phyloP scores from a whole-genome alignment of 176 grass and related monocot species.

The Microstegium vimineum region DNA sequence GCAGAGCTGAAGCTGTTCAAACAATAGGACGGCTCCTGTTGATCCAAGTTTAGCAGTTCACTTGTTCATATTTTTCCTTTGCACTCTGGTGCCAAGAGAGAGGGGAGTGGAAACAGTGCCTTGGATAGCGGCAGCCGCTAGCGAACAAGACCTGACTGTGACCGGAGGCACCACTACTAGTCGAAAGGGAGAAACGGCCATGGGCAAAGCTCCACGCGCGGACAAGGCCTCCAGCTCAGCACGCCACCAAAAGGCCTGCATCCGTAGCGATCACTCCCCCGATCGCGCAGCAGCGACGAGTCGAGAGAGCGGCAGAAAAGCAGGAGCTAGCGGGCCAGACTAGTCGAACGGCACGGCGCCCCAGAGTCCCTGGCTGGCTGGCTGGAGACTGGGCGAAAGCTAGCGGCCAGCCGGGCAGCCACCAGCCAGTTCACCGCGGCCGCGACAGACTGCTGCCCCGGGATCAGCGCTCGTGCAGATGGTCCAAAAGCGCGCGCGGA shows the following conservation, averaged over 20 bases:
- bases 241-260: neutral
- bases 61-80: neutral
- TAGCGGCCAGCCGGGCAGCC: neutral
- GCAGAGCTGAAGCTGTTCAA: too few relatives aligned
- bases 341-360: neutral
- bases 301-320: neutral
- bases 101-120: neutral
- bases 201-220: conserved; percentile 1
- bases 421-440: conserved; percentile 1
- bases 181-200: conserved; percentile 11
- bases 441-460: conserved; percentile 9
- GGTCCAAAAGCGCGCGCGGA: conserved; percentile 41
- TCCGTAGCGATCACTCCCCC: neutral
- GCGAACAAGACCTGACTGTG: neutral
- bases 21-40: too few relatives aligned
- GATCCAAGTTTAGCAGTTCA: neutral
- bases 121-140: neutral
- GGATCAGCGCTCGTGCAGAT: neutral
- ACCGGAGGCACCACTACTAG: neutral
- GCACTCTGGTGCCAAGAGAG: neutral
- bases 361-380: neutral
- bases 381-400: neutral
- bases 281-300: neutral
- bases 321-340: neutral
- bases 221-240: neutral